Base-by-base conservation (phyloP, 805 yeast species). In the Yarrowia hollandica region DNA sequence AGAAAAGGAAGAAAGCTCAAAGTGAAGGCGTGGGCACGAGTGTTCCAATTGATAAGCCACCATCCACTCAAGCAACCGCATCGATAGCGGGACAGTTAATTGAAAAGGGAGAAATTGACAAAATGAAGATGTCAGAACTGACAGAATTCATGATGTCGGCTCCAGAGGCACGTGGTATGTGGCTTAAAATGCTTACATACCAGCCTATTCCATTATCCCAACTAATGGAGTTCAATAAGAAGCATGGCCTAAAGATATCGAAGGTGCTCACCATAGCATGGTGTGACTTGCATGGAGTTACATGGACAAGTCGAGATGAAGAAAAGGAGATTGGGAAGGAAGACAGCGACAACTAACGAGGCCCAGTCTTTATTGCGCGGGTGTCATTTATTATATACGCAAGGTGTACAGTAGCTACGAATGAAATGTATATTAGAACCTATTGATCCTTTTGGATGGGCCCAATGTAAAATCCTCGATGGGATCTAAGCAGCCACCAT, bases 31-130 rank as follows among this genome's bases (percentile, higher is more conserved):
- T n/a, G n/a, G n/a, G n/a, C 10, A 8, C 46, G 14, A 21, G 23
- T 12, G 22, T 16, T 18, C 11, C 23, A 11, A 19, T 11, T 8
- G 10, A 15, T 2, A 7, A 9, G 3, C 38, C 37, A 2, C 39
- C 31, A 3, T 48, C 55, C 3, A 48, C 55, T 2, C 55, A 48
- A 15, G 30, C 28, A 6, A 33, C 38, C 2, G 55, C 55, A 2
- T 31, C 55, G 25, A 33, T 22, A 1, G 55, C 55, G 7, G 39
- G 39, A 7, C 15, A 33, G 21, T 8, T 48, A 31, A 21, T 48
- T 5, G 55, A 48, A 4, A 33, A 33, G 28, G 55, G 55, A 65
- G 84, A 89, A 22, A 3, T 57, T n/a, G 39, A 42, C 22, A 30
- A 15, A 15, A 44, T 37, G 18, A 38, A 52, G 21, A 37, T 72